Base-by-base conservation (phyloP, 2,329 filamentous ascomycete species). In the Neurospora sp. region DNA sequence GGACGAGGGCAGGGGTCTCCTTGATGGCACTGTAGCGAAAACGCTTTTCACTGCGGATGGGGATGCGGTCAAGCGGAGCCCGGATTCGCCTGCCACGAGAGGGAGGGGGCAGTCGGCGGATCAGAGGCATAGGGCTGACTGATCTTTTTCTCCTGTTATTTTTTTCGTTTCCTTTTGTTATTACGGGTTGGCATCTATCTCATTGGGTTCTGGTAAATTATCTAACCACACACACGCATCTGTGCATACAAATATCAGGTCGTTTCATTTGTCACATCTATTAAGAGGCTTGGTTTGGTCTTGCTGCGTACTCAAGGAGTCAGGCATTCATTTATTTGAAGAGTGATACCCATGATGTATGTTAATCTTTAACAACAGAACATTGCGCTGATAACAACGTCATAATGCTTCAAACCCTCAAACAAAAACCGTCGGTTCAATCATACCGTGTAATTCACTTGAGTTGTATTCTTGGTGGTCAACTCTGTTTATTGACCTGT, bases 1-100 rank as follows among this genome's bases (percentile, higher is more conserved):
- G 69, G 84, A 87, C 62, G 80, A 80, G 1, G 83, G 82, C 1
- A 77, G 87, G 37, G 77, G 87, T 52, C 79, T 79, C 12, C 79
- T 80, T 37, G 80, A 79, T 67, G 74, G 77, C 43, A 82, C 81
- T 52, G 75, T 75, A 12, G 80, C 81, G 23, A 78, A 78, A 19
- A 77, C 79, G 10, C 73, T 81, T 1, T 76, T 82, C 43, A 81
- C 81, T 1, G 76, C 79, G 1, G 81, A 83, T 40, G 81, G 81
- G 4, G 81, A 83, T 68, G 75, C 80, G 38, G 76, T 82, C 6
- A 62, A 62, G 52, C 52, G 52, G 17, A 62, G 28, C 28, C 52
- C 52, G 52, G 52, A 62, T 36, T 10, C 8, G 52, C 52, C 52
- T 36, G 28, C 52, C 23, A 62, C 23, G 28, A 62, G 1, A 17